Base-by-base conservation (phyloP, 306 rosid species). In the Trifolium dubium region DNA sequence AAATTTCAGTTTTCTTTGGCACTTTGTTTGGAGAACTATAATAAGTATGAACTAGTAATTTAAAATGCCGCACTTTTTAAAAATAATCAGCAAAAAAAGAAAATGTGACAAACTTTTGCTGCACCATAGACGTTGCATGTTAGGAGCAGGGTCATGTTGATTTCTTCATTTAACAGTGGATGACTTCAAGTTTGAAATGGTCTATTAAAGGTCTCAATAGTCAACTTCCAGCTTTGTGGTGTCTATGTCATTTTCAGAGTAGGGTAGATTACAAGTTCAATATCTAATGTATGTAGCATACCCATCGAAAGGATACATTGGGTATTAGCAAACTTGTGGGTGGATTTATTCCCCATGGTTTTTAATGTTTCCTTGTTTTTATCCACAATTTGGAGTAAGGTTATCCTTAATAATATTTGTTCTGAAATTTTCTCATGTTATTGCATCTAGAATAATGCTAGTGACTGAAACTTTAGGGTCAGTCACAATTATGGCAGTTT, bases 301-400 rank as follows among this genome's bases (percentile, higher is more conserved):
- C 37, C 66, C 30, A 50, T 37, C 71, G 34, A 60, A 69, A 47
- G 51, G 75, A 10, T 17, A 35, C 32, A n/a, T 47, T 34, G 13
- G 40, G 55, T n/a, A n/a, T n/a, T n/a, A n/a, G n/a, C 53, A 61
- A 28, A 61, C 81, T 58, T 47, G 44, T 35, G 29, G 18, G 12
- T 12, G 23, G 63, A 49, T 68, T 59, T 59, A 46, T 9, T 34
- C n/a, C 43, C 30, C 37, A 32, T 67, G 75, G 62, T 58, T 68
- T 76, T 71, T 39, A 73, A 73, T 30, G 4, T 56, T 73, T 34
- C 41, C 71, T 74, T 74, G 41, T 68, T 58, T 18, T 49, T n/a
- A 23, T 40, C n/a, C 23, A 70, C 14, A 15, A 39, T 71, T 63
- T 64, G 28, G 67, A 53, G 2, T 13, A 18, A 51, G 28, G 19